Base-by-base conservation (phyloP, 148 eudicot species). In the Vaccinium corymbosum region DNA sequence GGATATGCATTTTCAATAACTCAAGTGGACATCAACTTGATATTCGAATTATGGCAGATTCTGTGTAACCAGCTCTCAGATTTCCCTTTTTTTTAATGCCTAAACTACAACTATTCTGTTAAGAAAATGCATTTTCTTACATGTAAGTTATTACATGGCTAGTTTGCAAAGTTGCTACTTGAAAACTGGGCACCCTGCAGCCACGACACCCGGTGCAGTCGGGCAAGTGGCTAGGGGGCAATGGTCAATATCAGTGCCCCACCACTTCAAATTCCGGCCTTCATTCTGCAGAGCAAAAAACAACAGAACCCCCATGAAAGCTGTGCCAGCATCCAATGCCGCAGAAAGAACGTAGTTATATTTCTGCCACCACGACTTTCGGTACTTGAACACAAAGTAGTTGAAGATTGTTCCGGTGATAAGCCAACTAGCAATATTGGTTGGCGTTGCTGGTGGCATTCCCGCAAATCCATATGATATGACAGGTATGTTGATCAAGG, bases 381-480 rank as follows among this genome's bases (percentile, higher is more conserved):
- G 53, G 88, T 93, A 93, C 86, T 88, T 93, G 91, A 97, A 95
- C 86, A 97, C 96, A 38, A 97, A 93, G 77, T 92, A 95, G 90
- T 97, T 95, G 92, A 97, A 97, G 48, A 95, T 90, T 53, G 91
- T 92, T 6, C 99, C 99, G 0, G 93, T 92, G 22, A 93, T 76
- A 79, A 97, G 89, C 99, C 98, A 97, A 83, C 96, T 93, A 12
- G 98, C 97, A 8, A 97, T 95, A 82, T 97, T 97, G 76, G 99
- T 95, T 7, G 99, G 99, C 13, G 98, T 95, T 0, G 99, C 99
- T 1, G 99, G 98, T 29, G 98, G 98, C 98, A 95, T 94, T 57
- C 99, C 99, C 12, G 98, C 98, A 79, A 97, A 97, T 10, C 99
- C 99, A 7, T 95, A 97, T 4, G 98, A 94, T 85, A 97, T 94